Base-by-base conservation (phyloP, 179 eudicot species). In the Amaranthus tricolor region DNA sequence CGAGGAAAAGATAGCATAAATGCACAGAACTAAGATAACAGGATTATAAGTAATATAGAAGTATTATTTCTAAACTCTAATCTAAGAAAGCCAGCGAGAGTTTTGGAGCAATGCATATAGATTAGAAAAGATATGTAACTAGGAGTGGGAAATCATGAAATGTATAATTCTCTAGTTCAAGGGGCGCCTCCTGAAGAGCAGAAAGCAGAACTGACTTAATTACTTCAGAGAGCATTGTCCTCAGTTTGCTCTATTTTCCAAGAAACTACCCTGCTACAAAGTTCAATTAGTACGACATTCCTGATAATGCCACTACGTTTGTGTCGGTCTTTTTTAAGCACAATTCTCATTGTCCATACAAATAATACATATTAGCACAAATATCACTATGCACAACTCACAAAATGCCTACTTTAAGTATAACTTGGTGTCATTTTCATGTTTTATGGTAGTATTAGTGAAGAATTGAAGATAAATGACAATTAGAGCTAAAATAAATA, bases 201-300 rank as follows among this genome's bases (percentile, higher is more conserved):
- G 40, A 31, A 31, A 51, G 19, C 68, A 24, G 60, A 64, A 64
- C 52, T 63, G 19, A 51, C 15, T 31, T 31, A 31, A 51, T 10
- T 31, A 31, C 40, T 70, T 19, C 64, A 62, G 63, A 14, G 49
- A 64, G 59, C 45, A 72, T 59, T 58, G 16, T 17, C 15, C 55
- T 48, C 16, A 48, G 55, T 48, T n/a, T 67, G 20, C 17, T 68
- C 71, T 68, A 45, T 21, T 68, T 66, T 52, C 70, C 70, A 6
- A 17, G 13, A 19, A 66, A 5, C 44, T 50, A 31, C 40, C 40
- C 40, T 31, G 40, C 40, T 31, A 31, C 40, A 31, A 31, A 31
- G 40, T 31, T 31, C 40, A 31, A 31, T 31, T 3, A 31, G 40
- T 31, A 31, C 3, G 40, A 31, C 40, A 31, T 31, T 31, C 40